Percentiles rank a stretch among this genome's conserved stretches.
Conservation (phyloP, 192 early-diverging fungal species). For the Coemansia sp. region DNA sequence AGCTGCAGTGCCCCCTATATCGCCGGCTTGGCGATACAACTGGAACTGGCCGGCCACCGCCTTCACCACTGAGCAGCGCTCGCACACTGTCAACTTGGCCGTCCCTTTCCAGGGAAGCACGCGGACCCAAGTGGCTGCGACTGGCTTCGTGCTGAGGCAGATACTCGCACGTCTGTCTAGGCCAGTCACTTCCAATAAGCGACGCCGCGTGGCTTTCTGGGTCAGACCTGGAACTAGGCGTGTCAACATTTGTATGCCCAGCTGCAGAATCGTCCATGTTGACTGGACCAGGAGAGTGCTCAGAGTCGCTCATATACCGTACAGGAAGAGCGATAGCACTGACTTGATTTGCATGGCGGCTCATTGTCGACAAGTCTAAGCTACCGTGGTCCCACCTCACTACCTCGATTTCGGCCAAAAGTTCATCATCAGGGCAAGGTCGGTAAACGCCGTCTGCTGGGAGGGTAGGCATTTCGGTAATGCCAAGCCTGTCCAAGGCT, state of each 20-base stretch:
- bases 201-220: neutral
- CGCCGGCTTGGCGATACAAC: slow-evolving; percentile 29
- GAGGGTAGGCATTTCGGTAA: neutral
- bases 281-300: too few relatives aligned
- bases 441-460: neutral
- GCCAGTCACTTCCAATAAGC: slow-evolving; percentile 13
- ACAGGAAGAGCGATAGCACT: neutral
- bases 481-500: neutral
- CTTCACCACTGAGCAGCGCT: neutral
- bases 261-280: neutral
- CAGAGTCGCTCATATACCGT: neutral
- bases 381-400: neutral
- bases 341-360: neutral
- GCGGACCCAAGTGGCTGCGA: neutral
- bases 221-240: neutral
- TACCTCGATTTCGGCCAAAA: neutral
- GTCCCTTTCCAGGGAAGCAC: neutral
- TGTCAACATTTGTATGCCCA: neutral
- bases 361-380: neutral
- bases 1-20: slow-evolving; percentile 42
- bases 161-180: slow-evolving; percentile 24
- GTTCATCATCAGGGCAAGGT: neutral
- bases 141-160: neutral
- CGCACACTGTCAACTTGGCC: neutral
- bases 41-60: slow-evolving; percentile 12